These are phyloP conservation scores for Mollisia scopiformis DNA, from an alignment of 2,329 filamentous ascomycete genomes.

Conservation along the genomic window DNA sequence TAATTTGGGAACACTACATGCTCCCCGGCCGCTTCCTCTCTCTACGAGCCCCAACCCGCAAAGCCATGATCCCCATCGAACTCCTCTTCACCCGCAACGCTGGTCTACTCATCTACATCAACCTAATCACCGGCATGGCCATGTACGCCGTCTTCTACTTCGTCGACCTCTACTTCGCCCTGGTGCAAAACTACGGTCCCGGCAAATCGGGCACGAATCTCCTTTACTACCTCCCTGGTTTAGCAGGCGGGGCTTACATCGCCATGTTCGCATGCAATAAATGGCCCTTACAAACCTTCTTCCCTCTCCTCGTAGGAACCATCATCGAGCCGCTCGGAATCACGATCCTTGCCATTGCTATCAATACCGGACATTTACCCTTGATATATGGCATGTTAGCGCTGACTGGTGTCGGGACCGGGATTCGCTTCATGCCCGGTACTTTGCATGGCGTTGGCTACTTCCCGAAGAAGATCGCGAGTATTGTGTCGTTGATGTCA, in stretches of 20 bases:
- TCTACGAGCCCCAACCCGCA: slow-evolving; percentile 53
- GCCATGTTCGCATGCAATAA: slow-evolving; percentile 63
- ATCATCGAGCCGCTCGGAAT: slow-evolving; percentile 61
- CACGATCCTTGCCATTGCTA: slow-evolving; percentile 58
- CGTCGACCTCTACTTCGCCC: slow-evolving; percentile 67
- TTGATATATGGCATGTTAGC: slow-evolving; percentile 69
- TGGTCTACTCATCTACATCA: slow-evolving; percentile 62
- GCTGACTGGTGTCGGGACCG: slow-evolving; percentile 63
- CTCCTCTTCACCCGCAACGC: slow-evolving; percentile 61
- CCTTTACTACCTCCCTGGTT: slow-evolving; percentile 65
- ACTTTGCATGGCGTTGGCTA: slow-evolving; percentile 64
- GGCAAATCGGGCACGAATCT: slow-evolving; percentile 59
- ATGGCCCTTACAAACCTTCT: slow-evolving; percentile 64
- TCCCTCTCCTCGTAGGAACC: slow-evolving; percentile 58
- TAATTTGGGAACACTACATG: slow-evolving; percentile 48
- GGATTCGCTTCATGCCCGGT: slow-evolving; percentile 65
- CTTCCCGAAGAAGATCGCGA: slow-evolving; percentile 59
- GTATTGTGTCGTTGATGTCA: slow-evolving; percentile 61
- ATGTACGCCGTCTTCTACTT: slow-evolving; percentile 66
- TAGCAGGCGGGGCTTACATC: slow-evolving; percentile 59
- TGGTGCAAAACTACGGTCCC: slow-evolving; percentile 56
- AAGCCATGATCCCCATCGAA: slow-evolving; percentile 66
- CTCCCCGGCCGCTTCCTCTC: slow-evolving; percentile 49
- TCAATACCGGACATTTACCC: slow-evolving; percentile 49
- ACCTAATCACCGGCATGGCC: slow-evolving; percentile 49